Conservation (phyloP, 352 stramenopile species). For the Aphanomyces cochlioides region DNA sequence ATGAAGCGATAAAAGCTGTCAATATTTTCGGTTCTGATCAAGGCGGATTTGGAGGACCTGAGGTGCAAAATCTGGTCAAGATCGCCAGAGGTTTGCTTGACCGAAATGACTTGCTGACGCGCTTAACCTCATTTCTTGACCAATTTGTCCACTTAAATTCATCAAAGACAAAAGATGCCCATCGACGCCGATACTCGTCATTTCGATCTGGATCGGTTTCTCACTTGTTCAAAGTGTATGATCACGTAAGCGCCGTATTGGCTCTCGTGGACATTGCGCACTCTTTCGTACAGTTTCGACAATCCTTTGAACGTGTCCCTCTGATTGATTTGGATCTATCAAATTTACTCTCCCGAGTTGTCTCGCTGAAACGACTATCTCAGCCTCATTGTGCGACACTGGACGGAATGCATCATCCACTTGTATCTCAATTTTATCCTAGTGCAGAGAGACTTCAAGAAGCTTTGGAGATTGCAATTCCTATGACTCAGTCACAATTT, state of each 20-base stretch:
- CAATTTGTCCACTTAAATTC: neutral
- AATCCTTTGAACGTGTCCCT: neutral
- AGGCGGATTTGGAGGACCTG: neutral
- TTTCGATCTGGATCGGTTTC: neutral
- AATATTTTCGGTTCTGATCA: neutral
- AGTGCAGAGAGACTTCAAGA: neutral
- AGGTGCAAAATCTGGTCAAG: neutral
- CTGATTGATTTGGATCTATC: neutral
- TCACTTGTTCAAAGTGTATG: neutral
- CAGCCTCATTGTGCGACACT: slow-evolving; percentile 2
- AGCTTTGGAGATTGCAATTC: neutral
- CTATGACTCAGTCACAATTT: neutral
- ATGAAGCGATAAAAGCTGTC: neutral
- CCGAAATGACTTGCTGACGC: slow-evolving; percentile 1
- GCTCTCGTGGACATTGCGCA: neutral
- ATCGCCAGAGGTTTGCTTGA: neutral
- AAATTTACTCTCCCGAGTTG: neutral
- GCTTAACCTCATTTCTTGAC: neutral
- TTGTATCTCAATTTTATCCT: slow-evolving; percentile 3
- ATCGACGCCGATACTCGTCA: neutral
- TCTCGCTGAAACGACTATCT: neutral
- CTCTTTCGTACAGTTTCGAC: neutral
- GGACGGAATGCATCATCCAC: neutral
- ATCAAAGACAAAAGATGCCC: neutral
- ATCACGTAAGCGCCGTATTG: neutral